These are phyloP conservation scores for Hypoxylon perforatum DNA, from an alignment of 495 filamentous ascomycete species.

Conservation along the genomic window DNA sequence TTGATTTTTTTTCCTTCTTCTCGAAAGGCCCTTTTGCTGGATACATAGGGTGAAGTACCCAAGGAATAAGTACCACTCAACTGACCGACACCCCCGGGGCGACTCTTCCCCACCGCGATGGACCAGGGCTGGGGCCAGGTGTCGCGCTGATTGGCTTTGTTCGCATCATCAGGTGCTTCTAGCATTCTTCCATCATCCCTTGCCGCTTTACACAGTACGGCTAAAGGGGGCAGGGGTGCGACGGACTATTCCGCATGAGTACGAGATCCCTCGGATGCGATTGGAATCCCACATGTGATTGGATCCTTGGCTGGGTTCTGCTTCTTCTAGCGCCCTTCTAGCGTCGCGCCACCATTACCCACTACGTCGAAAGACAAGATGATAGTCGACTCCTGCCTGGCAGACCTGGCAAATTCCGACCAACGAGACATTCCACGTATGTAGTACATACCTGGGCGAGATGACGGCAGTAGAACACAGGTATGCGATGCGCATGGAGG, in stretches of 20 bases:
- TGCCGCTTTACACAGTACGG: conserved; percentile 41
- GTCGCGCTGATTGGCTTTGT: conserved; percentile 37
- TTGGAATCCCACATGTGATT: conserved; percentile 41
- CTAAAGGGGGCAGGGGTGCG: conserved; percentile 32
- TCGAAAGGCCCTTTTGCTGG: neutral
- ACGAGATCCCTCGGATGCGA: conserved; percentile 39
- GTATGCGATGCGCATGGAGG: neutral
- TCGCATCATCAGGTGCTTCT: conserved; percentile 43
- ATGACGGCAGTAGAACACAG: conserved; percentile 38
- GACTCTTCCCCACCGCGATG: conserved; percentile 15
- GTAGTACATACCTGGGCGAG: conserved; percentile 4
- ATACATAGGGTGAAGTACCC: neutral
- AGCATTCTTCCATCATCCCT: conserved; percentile 45
- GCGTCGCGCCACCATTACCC: conserved; percentile 46
- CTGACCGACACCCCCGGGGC: conserved; percentile 14
- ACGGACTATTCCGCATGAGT: conserved; percentile 43
- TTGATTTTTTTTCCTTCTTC: neutral
- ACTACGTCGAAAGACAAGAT: too few species aligned
- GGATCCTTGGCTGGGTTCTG: conserved; percentile 31
- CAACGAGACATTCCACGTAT: conserved; percentile 12
- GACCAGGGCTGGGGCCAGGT: conserved; percentile 6
- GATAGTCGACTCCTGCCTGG: conserved; percentile 2
- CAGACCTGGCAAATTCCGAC: conserved; percentile 35
- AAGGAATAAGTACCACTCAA: conserved; percentile 2
- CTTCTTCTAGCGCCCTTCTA: conserved; percentile 54